Evolutionary conservation across 495 filamentous ascomycete genomes (phyloP).

Genomic region (Annulohypoxylon nitens): DNA sequence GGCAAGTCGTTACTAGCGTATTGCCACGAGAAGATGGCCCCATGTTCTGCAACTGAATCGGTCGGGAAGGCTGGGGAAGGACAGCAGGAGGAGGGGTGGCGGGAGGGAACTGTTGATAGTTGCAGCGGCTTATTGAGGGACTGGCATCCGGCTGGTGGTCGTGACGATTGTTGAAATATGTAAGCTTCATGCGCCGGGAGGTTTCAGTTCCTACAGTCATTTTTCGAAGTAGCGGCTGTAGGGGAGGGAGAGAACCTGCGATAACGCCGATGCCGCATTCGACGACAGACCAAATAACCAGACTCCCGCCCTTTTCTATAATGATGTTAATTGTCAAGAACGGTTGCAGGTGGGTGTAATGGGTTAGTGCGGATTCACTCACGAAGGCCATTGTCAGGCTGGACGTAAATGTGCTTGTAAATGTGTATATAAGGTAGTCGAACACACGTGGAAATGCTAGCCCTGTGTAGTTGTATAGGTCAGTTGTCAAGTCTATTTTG

Average conservation of each 20-base stretch:
- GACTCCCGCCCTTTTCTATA: constrained; percentile 13
- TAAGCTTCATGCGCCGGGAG: not conserved
- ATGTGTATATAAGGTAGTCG: constrained; percentile 27
- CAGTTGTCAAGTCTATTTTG: not conserved
- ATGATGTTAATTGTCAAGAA: not conserved
- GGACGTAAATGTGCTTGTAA: not conserved
- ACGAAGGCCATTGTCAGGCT: constrained; percentile 16
- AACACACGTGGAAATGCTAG: constrained; percentile 37
- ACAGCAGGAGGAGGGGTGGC: not conserved
- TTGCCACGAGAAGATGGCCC: not conserved
- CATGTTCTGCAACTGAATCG: not conserved
- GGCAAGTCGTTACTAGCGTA: constrained; percentile 24
- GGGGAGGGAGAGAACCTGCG: constrained; percentile 41
- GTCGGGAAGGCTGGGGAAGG: not conserved
- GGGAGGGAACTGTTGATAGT: not conserved
- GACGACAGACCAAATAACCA: constrained; percentile 40
- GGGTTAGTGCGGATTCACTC: constrained; percentile 1
- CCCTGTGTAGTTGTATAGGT: constrained; percentile 18
- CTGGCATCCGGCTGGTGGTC: not conserved
- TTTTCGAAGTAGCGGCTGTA: constrained; percentile 31
- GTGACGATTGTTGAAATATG: not conserved
- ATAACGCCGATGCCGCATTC: constrained; percentile 46
- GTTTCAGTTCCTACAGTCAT: constrained; percentile 9
- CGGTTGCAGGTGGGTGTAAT: not conserved
- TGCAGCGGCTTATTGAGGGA: not conserved